These are phyloP conservation scores for Globisporangium uncinulatum DNA, from an alignment of 352 stramenopile species.

Conservation along the genomic window DNA sequence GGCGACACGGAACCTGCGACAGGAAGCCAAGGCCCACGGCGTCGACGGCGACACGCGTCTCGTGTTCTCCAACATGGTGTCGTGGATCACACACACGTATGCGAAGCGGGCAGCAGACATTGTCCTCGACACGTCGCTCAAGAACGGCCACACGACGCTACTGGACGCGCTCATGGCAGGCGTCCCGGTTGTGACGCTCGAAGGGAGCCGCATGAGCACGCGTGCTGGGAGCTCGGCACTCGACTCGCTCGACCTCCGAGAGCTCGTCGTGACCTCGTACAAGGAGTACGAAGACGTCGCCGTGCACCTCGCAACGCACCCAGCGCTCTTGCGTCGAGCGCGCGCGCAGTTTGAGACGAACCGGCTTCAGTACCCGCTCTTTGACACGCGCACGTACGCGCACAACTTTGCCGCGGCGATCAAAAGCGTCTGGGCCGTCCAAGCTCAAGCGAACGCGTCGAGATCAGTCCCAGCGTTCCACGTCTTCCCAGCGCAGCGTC, in stretches of 20 bases:
- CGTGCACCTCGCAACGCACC: constrained; percentile 38
- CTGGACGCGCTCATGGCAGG: constrained; percentile 76
- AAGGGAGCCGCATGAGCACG: constrained; percentile 65
- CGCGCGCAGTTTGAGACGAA: constrained; percentile 35
- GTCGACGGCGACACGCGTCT: constrained; percentile 44
- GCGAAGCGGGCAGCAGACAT: constrained; percentile 67
- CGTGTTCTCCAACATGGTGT: constrained; percentile 45
- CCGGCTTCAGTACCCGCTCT: constrained; percentile 42
- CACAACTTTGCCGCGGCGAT: constrained; percentile 41
- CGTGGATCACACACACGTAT: constrained; percentile 79
- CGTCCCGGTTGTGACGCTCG: constrained; percentile 65
- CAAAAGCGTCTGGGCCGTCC: constrained; percentile 39
- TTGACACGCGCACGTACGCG: constrained; percentile 59
- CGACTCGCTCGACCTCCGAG: constrained; percentile 38
- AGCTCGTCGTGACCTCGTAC: constrained; percentile 54
- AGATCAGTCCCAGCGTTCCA: constrained; percentile 14
- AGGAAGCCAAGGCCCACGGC: constrained; percentile 44
- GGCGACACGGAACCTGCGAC: constrained; percentile 37
- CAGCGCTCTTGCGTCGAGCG: constrained; percentile 24
- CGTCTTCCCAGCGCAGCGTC: constrained; percentile 29
- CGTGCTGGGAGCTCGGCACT: constrained; percentile 54
- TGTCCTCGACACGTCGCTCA: constrained; percentile 74
- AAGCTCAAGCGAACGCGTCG: constrained; percentile 13
- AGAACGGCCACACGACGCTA: constrained; percentile 83
- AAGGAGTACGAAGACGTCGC: constrained; percentile 83